These are phyloP conservation scores for Hymenoscyphus infarciens DNA, from an alignment of 2,329 filamentous ascomycete species.

Conservation along the genomic window DNA sequence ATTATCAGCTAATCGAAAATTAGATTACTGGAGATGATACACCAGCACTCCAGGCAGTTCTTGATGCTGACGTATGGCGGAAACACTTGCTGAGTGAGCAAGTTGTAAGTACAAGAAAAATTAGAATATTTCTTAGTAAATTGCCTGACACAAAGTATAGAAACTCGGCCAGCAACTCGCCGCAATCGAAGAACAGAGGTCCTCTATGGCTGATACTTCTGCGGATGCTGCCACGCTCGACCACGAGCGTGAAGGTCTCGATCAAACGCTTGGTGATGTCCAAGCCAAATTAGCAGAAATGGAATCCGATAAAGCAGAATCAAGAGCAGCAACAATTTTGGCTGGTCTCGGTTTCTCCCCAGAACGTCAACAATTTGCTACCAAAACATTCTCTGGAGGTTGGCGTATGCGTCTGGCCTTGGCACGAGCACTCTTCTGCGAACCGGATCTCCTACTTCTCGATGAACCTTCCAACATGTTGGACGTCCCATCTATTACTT, in stretches of 20 bases:
- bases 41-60: conserved; percentile 85
- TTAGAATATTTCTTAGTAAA: neutral
- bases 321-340: conserved; percentile 90
- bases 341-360: conserved; percentile 95
- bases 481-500: conserved; percentile 99
- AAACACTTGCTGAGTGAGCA: conserved; percentile 92
- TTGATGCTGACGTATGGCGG: conserved; percentile 97
- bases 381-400: conserved; percentile 98
- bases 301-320: conserved; percentile 98
- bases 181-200: conserved; percentile 72
- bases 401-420: conserved; percentile 98
- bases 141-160: conserved; percentile 31
- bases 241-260: conserved; percentile 81
- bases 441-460: conserved; percentile 90
- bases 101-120: conserved; percentile 51
- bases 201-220: conserved; percentile 84
- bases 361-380: conserved; percentile 87
- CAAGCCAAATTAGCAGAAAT: conserved; percentile 92
- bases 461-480: conserved; percentile 99
- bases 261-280: conserved; percentile 86
- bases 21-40: conserved; percentile 94
- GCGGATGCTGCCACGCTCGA: conserved; percentile 83
- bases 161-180: conserved; percentile 76
- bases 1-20: conserved; percentile 22
- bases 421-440: conserved; percentile 93